phyloP scores from a whole-genome alignment of 345 rosid genomes.

The Citrus unshiu region DNA sequence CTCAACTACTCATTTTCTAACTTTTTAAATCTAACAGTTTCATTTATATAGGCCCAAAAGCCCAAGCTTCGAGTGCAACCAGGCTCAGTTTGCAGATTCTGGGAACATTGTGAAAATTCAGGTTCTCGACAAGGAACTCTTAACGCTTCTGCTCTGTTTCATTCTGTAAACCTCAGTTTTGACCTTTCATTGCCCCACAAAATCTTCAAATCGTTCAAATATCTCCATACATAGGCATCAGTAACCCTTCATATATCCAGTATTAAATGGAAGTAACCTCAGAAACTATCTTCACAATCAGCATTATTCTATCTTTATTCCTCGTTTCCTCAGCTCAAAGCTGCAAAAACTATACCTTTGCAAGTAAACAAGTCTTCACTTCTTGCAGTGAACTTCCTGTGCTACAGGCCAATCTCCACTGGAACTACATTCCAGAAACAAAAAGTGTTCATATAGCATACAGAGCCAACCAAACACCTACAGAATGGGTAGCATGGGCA shows the following conservation, averaged over 20 bases:
- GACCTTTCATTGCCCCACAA: background rate
- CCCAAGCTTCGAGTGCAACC: background rate
- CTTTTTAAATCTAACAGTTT: background rate
- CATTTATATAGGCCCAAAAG: background rate
- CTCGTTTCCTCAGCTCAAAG: conserved; percentile 25
- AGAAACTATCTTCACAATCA: background rate
- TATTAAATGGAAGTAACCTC: conserved; percentile 6
- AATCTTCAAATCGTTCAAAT: background rate
- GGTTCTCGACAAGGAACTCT: background rate
- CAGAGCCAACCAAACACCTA: conserved; percentile 24
- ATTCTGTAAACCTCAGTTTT: background rate
- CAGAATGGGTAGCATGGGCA: conserved; percentile 54
- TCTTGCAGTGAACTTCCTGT: conserved; percentile 33
- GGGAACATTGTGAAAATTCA: background rate
- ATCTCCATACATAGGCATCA: background rate
- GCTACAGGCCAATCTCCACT: conserved; percentile 36
- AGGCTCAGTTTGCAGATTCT: background rate
- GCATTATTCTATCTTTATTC: conserved; percentile 8
- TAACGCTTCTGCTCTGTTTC: background rate
- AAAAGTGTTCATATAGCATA: conserved; percentile 35
- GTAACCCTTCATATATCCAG: background rate
- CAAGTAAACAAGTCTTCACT: conserved; percentile 12
- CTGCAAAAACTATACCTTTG: conserved; percentile 28
- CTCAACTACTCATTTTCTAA: background rate
- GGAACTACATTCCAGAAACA: conserved; percentile 29